These are phyloP conservation scores for Passiflora organensis DNA, from an alignment of 345 rosid species.

Conservation along the genomic window DNA sequence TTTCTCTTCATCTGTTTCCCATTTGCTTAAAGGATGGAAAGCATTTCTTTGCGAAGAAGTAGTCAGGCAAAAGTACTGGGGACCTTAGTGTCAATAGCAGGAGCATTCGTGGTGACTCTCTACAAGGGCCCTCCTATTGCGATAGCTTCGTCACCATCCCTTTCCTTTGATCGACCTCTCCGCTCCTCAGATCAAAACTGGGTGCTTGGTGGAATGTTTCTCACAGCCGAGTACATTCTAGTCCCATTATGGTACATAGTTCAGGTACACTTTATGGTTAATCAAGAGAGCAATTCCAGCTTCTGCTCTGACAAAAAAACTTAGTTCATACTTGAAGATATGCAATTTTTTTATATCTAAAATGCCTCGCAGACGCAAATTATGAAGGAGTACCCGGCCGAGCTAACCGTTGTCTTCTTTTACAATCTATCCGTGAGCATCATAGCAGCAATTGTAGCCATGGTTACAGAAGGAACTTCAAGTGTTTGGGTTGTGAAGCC, in stretches of 20 bases:
- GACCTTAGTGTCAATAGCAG: slow-evolving; percentile 63
- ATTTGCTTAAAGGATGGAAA: not conserved
- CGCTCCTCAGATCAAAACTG: slow-evolving; percentile 47
- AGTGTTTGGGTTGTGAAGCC: slow-evolving; percentile 61
- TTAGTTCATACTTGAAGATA: no score
- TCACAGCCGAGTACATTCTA: slow-evolving; percentile 57
- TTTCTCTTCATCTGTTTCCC: not conserved
- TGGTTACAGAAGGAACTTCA: slow-evolving; percentile 43
- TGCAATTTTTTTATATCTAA: no score
- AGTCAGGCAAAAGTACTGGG: slow-evolving; percentile 80
- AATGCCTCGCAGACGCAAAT: slow-evolving; percentile 51
- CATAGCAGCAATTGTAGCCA: slow-evolving; percentile 49
- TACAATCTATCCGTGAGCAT: slow-evolving; percentile 66
- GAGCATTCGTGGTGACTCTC: slow-evolving; percentile 73
- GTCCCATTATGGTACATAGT: slow-evolving; percentile 85
- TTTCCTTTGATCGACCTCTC: slow-evolving; percentile 20
- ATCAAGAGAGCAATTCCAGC: not conserved
- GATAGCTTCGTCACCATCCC: slow-evolving; percentile 27
- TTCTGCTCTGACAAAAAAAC: no score
- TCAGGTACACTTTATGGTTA: slow-evolving; percentile 54
- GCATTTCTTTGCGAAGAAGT: slow-evolving; percentile 19
- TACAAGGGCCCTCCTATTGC: slow-evolving; percentile 58
- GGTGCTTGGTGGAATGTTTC: slow-evolving; percentile 69
- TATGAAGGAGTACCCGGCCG: slow-evolving; percentile 85
- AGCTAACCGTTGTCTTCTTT: slow-evolving; percentile 68